Evolutionary conservation across 2,329 filamentous ascomycete genomes (phyloP).

Genomic region (Dryadomyces quercivorus): DNA sequence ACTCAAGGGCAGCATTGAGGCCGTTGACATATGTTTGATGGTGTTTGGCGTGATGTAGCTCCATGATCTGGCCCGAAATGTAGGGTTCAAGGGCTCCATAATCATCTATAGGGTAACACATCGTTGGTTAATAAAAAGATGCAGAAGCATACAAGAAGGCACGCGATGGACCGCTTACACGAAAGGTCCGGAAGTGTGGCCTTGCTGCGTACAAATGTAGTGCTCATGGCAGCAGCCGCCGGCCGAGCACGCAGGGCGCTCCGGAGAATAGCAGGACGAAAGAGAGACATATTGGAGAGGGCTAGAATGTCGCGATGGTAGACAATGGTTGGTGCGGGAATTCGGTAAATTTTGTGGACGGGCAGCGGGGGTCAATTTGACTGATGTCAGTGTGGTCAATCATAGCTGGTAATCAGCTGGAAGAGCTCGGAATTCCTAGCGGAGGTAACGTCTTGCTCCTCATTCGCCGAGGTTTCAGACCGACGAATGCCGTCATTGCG

Average conservation of each 20-base stretch:
- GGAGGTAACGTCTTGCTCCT: background rate
- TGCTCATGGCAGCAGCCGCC: slow-evolving; percentile 50
- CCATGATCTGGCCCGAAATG: slow-evolving; percentile 71
- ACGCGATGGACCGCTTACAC: slow-evolving; percentile 25
- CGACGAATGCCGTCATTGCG: slow-evolving; percentile 1
- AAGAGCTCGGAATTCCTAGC: slow-evolving; percentile 1
- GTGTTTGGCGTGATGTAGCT: slow-evolving; percentile 68
- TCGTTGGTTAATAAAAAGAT: background rate
- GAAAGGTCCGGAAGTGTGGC: slow-evolving; percentile 85
- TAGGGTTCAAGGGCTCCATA: slow-evolving; percentile 85
- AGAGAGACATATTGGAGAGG: slow-evolving; percentile 7
- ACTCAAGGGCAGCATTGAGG: slow-evolving; percentile 54
- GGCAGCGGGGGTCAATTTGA: background rate
- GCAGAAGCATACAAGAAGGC: background rate
- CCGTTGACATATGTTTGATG: slow-evolving; percentile 70
- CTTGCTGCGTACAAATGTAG: slow-evolving; percentile 73
- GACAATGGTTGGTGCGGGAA: background rate
- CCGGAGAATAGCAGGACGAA: slow-evolving; percentile 53
- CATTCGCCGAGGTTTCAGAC: background rate
- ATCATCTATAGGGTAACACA: slow-evolving; percentile 53
- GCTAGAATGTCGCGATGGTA: background rate
- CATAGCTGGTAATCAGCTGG: background rate
- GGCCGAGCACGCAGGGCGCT: slow-evolving; percentile 56
- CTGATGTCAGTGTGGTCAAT: background rate
- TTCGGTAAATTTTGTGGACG: background rate